phyloP scores from a whole-genome alignment of 2,329 filamentous ascomycete genomes.

The Berkeleyomyces basicola region DNA sequence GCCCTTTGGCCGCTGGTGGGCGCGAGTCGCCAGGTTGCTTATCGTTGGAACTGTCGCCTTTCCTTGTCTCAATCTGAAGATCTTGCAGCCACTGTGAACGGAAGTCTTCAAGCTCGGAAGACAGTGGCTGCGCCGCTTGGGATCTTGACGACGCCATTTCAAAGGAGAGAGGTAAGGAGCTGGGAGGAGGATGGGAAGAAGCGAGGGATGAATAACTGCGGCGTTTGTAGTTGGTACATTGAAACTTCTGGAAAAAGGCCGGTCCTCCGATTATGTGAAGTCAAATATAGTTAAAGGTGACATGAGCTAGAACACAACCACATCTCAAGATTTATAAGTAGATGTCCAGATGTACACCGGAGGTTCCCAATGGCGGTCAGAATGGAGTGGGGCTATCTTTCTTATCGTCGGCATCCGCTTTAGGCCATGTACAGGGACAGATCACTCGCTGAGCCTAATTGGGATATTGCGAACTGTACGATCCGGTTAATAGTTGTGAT shows the following conservation, averaged over 20 bases:
- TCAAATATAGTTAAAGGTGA: background rate
- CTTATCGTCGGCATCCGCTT: background rate
- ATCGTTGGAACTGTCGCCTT: conserved; percentile 17
- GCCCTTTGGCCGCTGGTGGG: background rate
- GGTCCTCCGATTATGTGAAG: too few relatives aligned
- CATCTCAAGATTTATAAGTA: background rate
- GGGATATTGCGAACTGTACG: background rate
- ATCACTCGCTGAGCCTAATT: background rate
- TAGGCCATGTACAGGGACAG: background rate
- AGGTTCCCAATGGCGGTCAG: background rate
- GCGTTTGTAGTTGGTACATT: background rate
- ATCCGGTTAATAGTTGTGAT: background rate
- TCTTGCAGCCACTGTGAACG: conserved; percentile 76
- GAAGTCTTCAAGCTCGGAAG: conserved; percentile 67
- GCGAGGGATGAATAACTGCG: background rate
- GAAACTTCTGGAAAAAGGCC: too few relatives aligned
- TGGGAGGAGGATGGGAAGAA: background rate
- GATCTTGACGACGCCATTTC: background rate
- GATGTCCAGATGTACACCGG: background rate
- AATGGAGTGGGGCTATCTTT: background rate
- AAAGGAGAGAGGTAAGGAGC: background rate
- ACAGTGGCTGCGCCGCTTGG: background rate
- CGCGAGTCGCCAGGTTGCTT: conserved; percentile 19
- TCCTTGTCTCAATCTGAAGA: conserved; percentile 26
- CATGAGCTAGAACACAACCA: background rate